A percentile compares a stretch with the other conserved stretches of the same genome.
phyloP scores from a whole-genome alignment of 495 filamentous ascomycete species.

The Rusavskia elegans region DNA sequence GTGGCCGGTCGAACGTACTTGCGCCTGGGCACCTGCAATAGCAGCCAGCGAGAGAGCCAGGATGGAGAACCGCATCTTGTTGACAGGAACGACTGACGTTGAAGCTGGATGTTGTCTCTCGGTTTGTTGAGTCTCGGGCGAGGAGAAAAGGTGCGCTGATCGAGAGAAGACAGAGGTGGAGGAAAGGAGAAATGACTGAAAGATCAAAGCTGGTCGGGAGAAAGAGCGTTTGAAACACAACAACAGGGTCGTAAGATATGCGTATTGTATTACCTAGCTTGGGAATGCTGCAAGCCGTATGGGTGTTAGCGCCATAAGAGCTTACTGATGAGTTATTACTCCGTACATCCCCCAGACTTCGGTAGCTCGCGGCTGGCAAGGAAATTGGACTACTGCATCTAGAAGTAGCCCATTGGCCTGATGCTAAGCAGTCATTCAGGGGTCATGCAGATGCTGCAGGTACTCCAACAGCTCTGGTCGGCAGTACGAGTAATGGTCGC shows the following conservation, averaged over 20 bases:
- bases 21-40: conserved; percentile 8
- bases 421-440: too few species aligned
- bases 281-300: neutral
- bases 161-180: too few species aligned
- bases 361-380: too few species aligned
- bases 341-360: too few species aligned
- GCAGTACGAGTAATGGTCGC: too few species aligned
- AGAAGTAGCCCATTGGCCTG: too few species aligned
- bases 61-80: conserved; percentile 9
- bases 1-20: neutral
- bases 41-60: conserved; percentile 7
- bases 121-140: neutral
- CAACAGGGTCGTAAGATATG: too few species aligned
- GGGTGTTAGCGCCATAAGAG: neutral
- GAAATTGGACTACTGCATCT: too few species aligned
- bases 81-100: neutral
- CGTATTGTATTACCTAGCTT: too few species aligned
- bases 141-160: neutral
- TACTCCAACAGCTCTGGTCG: too few species aligned
- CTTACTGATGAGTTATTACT: too few species aligned
- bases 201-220: neutral
- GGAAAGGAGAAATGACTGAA: neutral
- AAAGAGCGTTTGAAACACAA: neutral
- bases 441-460: too few species aligned
- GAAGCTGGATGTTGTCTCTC: neutral